Conservation (phyloP, 352 stramenopile genomes). For the Phytophthora niederhauseri region DNA sequence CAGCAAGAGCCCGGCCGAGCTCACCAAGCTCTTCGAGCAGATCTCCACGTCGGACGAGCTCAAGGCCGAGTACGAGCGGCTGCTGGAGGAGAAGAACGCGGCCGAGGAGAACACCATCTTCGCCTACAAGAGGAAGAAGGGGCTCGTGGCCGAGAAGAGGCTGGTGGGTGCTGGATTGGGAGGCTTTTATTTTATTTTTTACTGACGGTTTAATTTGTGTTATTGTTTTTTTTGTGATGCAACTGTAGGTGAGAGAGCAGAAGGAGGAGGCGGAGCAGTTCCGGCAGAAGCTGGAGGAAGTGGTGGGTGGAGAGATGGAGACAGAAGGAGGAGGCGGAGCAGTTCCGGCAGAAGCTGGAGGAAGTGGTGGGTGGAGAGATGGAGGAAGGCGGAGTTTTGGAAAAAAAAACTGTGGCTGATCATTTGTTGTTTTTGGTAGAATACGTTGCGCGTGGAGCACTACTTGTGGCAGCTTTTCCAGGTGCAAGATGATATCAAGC, state of each 20-base stretch:
- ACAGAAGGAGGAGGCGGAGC: constrained; percentile 95
- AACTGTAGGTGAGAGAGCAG: constrained; percentile 91
- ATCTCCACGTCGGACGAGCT: constrained; percentile 93
- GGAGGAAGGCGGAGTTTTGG: not conserved
- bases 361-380: constrained; percentile 50
- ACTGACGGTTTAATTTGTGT: not conserved
- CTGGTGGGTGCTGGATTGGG: constrained; percentile 37
- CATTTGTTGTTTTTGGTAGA: constrained; percentile 33
- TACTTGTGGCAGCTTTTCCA: constrained; percentile 98
- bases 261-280: constrained; percentile 93
- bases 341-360: constrained; percentile 74
- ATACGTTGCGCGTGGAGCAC: constrained; percentile 87
- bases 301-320: constrained; percentile 42
- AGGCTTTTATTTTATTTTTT: not conserved
- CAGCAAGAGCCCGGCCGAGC: constrained; percentile 94
- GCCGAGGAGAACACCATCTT: constrained; percentile 95
- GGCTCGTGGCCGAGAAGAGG: constrained; percentile 92
- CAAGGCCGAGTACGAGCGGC: constrained; percentile 72
- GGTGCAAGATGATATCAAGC: constrained; percentile 89
- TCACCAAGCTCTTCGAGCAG: constrained; percentile 98
- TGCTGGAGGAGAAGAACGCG: constrained; percentile 92
- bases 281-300: constrained; percentile 64
- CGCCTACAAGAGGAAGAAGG: constrained; percentile 97
- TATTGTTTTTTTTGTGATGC: not conserved
- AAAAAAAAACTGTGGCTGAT: not conserved